Evolutionary conservation across 176 grass and related monocot species (phyloP).

Genomic region (Ananas comosus): DNA sequence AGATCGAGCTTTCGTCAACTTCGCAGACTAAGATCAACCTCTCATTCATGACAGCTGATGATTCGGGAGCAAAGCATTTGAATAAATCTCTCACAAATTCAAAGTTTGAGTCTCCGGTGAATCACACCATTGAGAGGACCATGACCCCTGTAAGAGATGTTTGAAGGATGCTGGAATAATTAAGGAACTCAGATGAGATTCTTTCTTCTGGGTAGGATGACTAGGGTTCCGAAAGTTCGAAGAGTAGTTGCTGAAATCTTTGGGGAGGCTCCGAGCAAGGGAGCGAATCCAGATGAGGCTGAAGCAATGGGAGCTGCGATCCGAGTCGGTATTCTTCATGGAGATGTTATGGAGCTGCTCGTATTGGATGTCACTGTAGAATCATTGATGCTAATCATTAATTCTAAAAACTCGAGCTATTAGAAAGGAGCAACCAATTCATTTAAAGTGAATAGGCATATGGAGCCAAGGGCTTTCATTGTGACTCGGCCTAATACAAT

Average conservation of each 20-base stretch:
- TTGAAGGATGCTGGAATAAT: conserved; percentile 13
- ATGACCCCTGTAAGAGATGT: conserved; percentile 11
- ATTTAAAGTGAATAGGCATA: no score
- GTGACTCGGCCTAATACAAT: no score
- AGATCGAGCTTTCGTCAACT: conserved; percentile 17
- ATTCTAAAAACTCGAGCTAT: no score
- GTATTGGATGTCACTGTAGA: background rate
- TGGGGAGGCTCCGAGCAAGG: conserved; percentile 19
- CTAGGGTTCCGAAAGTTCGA: no score
- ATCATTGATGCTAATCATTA: no score
- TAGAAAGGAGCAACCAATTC: no score
- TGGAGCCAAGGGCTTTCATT: no score
- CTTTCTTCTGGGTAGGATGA: background rate
- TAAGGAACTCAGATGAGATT: conserved; percentile 14
- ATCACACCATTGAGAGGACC: conserved; percentile 11
- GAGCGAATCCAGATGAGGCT: conserved; percentile 18
- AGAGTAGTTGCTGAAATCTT: conserved; percentile 9
- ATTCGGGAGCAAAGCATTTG: conserved; percentile 17
- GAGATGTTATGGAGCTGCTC: conserved; percentile 13
- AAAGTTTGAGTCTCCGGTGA: conserved; percentile 10
- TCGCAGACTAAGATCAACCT: conserved; percentile 14
- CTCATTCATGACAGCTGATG: conserved; percentile 16
- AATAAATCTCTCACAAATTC: conserved; percentile 13
- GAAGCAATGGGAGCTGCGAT: conserved; percentile 21
- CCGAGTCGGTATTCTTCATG: conserved; percentile 11